Evolutionary conservation across 192 early-diverging fungal species (phyloP).

Genomic region (Chytriomyces sp.): DNA sequence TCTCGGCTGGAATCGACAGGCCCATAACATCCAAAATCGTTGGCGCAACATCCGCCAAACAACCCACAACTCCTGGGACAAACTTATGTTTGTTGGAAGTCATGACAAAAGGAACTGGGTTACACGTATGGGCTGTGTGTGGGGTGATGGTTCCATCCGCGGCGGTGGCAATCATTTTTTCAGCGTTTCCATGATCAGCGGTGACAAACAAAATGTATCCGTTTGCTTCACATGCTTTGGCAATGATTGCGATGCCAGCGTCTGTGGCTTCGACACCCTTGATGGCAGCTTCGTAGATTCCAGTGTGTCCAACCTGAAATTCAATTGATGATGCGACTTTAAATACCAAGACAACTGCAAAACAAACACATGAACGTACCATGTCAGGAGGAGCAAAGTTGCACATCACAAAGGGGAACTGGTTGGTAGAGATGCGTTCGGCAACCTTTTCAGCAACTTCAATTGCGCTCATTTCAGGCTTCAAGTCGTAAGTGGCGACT

Average conservation of each 20-base stretch:
- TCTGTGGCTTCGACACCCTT: conserved; percentile 95
- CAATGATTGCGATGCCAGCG: conserved; percentile 90
- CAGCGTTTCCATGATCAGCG: conserved; percentile 99
- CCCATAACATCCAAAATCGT: conserved; percentile 94
- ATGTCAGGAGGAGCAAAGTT: conserved; percentile 96
- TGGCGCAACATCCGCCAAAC: conserved; percentile 95
- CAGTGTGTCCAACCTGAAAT: conserved; percentile 81
- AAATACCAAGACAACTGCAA: neutral
- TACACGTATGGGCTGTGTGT: conserved; percentile 96
- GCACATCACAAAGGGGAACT: conserved; percentile 96
- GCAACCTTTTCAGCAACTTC: conserved; percentile 91
- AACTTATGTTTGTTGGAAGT: conserved; percentile 61
- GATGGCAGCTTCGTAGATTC: conserved; percentile 88
- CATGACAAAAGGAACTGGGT: conserved; percentile 93
- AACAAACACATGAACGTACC: conserved; percentile 33
- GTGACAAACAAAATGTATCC: conserved; percentile 94
- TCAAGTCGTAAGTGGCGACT: conserved; percentile 97
- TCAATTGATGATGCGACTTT: conserved; percentile 40
- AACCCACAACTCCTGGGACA: conserved; percentile 51
- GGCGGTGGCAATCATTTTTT: conserved; percentile 84
- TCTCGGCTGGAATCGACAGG: conserved; percentile 89
- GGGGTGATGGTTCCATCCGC: conserved; percentile 78
- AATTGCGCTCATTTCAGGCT: conserved; percentile 93
- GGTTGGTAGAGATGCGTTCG: conserved; percentile 72
- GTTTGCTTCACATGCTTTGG: conserved; percentile 86